These are phyloP conservation scores for Colletotrichum gloeosporioides DNA, from an alignment of 2,329 filamentous ascomycete genomes.

Conservation along the genomic window DNA sequence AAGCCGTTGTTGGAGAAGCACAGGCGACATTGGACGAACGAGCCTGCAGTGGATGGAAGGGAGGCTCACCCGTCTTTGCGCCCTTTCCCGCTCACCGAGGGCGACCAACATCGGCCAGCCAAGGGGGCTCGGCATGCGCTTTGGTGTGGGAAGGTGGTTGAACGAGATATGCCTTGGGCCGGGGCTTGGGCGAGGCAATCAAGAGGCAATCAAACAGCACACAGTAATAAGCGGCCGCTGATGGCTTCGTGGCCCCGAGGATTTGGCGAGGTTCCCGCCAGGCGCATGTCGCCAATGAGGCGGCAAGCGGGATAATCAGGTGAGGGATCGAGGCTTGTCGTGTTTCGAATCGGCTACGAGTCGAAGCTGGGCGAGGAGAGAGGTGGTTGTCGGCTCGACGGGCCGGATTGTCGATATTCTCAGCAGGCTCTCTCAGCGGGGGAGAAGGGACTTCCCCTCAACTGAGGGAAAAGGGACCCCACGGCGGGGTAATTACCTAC, in stretches of 20 bases:
- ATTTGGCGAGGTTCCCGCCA: slow-evolving; percentile 2
- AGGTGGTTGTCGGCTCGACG: slow-evolving; percentile 34
- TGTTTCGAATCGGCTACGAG: slow-evolving; percentile 9
- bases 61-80: not conserved
- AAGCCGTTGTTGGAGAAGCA: slow-evolving; percentile 3
- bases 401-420: slow-evolving; percentile 33
- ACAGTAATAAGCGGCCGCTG: not conserved
- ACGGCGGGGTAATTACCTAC: slow-evolving; percentile 20
- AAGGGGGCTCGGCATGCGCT: not conserved
- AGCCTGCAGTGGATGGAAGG: not conserved
- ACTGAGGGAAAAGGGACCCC: slow-evolving; percentile 12
- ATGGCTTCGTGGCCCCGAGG: not conserved
- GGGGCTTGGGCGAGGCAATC: not conserved
- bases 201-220: not conserved
- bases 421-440: not conserved
- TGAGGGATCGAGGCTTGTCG: slow-evolving; percentile 9
- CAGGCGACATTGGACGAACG: slow-evolving; percentile 1
- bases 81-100: slow-evolving; percentile 6
- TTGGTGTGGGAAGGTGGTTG: not conserved
- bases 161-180: not conserved
- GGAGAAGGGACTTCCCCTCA: not conserved
- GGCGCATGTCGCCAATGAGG: slow-evolving; percentile 10
- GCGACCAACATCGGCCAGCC: not conserved
- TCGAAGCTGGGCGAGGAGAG: not conserved
- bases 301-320: not conserved